Base-by-base conservation (phyloP, 2,329 filamentous ascomycete genomes). In the Rhynchosporium graminicola region DNA sequence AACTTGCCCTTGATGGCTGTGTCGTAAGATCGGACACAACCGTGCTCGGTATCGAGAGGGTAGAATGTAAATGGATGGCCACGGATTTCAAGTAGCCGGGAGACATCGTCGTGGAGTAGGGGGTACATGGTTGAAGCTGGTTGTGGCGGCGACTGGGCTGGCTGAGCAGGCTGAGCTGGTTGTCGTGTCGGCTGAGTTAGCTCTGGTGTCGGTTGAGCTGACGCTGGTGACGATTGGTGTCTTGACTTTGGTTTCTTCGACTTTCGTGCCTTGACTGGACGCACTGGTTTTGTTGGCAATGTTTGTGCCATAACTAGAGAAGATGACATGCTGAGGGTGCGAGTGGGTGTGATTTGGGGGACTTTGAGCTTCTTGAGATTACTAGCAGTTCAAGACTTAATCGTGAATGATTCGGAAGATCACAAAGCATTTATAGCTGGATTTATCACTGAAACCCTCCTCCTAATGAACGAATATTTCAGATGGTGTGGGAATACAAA, bases 1-100 rank as follows among this genome's bases (percentile, higher is more conserved):
- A 80, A 80, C 26, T 69, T 71, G 40, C 78, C 77, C 75, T 77
- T 78, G 57, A 80, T 75, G 61, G 74, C 76, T 8, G 77, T 80
- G 61, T 78, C 72, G 62, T 75, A 75, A n/a, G 68, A 57, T 52
- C 29, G 12, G 51, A 62, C 69, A 64, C 52, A 71, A 4, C 33
- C 40, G 28, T 47, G 60, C 43, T 71, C 68, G 57, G 73, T 64
- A 63, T 78, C 72, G 46, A 59, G 38, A 29, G 68, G 47, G 57
- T 73, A 62, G 61, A 79, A 77, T 20, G 60, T 65, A 60, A 77
- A 74, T 55, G 65, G 46, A 42, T 77, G 72, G 38, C 65, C 60
- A 52, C 74, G 57, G 45, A 71, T 68, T 52, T 70, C 57, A 7
- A 79, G 67, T 42, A 76, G 56, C 38, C 51, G 60, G 47, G 69